phyloP scores from a whole-genome alignment of 805 yeast genomes.

The Myxozyma geophila region DNA sequence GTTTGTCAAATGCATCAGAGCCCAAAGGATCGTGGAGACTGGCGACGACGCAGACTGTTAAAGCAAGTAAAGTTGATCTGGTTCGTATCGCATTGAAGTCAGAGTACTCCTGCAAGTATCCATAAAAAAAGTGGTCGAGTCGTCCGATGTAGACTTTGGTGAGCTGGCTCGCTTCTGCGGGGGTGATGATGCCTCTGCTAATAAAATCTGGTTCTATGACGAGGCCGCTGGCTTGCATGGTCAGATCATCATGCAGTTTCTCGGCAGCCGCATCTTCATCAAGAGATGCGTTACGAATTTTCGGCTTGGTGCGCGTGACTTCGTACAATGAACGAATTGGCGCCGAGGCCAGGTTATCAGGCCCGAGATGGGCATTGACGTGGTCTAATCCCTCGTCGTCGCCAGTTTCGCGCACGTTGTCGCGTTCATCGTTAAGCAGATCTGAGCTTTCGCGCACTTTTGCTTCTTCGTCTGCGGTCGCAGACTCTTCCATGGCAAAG shows the following conservation, averaged over 20 bases:
- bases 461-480: conserved; percentile 26
- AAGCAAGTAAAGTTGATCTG: conserved; percentile 23
- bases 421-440: not conserved
- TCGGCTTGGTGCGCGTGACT: conserved; percentile 15
- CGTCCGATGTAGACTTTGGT: conserved; percentile 17
- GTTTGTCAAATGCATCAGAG: conserved; percentile 24
- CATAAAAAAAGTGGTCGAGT: conserved; percentile 31
- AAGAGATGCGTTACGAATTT: not conserved
- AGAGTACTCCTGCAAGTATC: conserved; percentile 20
- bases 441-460: conserved; percentile 22
- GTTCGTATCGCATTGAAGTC: conserved; percentile 21
- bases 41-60: conserved; percentile 26
- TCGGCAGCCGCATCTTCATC: not conserved
- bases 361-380: conserved; percentile 3
- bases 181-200: conserved; percentile 24
- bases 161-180: conserved; percentile 27
- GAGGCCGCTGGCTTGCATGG: conserved; percentile 19
- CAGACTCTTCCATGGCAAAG: conserved; percentile 18
- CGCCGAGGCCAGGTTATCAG: conserved; percentile 30
- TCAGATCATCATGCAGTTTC: conserved; percentile 3
- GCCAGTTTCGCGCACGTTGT: not conserved
- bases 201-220: conserved; percentile 30
- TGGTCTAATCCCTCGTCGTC: conserved; percentile 8
- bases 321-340: conserved; percentile 30
- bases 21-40: conserved; percentile 31